phyloP scores from a whole-genome alignment of 352 stramenopile genomes.

The Phytophthora fragariaefolia region DNA sequence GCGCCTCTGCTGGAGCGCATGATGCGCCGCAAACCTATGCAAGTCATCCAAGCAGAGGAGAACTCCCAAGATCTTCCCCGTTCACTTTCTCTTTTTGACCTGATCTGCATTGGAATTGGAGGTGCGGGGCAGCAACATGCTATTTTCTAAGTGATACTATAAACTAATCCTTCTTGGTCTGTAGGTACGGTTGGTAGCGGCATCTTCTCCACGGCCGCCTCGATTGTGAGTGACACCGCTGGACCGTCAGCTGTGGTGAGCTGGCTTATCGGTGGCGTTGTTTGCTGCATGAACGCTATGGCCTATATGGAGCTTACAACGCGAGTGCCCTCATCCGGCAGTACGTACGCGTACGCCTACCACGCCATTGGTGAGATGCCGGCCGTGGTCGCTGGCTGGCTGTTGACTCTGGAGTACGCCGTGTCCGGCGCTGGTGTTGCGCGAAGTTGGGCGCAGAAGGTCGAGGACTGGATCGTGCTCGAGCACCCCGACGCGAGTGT shows the following conservation, averaged over 20 bases:
- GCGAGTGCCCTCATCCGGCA: conserved; percentile 81
- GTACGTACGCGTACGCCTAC: conserved; percentile 91
- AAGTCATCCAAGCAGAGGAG: conserved; percentile 59
- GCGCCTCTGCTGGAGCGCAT: conserved; percentile 39
- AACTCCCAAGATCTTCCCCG: conserved; percentile 48
- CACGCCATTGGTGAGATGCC: conserved; percentile 88
- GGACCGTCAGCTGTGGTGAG: conserved; percentile 76
- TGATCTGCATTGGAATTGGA: conserved; percentile 86
- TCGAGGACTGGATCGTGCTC: conserved; percentile 57
- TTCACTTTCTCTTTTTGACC: conserved; percentile 71
- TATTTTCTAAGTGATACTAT: too few relatives aligned
- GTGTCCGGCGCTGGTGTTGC: conserved; percentile 86
- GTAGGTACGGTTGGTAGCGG: conserved; percentile 64
- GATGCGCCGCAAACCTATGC: conserved; percentile 55
- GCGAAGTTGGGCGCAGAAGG: conserved; percentile 89
- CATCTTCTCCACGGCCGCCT: conserved; percentile 54
- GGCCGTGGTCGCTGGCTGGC: conserved; percentile 78
- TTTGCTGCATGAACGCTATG: conserved; percentile 73
- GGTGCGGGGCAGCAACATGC: too few relatives aligned
- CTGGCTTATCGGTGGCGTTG: conserved; percentile 76
- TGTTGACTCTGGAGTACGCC: conserved; percentile 90
- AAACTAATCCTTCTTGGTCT: too few relatives aligned
- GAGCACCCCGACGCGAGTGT: conserved; percentile 34
- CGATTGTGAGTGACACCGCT: conserved; percentile 74
- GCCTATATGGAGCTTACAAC: conserved; percentile 87